These are phyloP conservation scores for Cercospora sp. DNA, from an alignment of 2,329 filamentous ascomycete species.

Conservation along the genomic window DNA sequence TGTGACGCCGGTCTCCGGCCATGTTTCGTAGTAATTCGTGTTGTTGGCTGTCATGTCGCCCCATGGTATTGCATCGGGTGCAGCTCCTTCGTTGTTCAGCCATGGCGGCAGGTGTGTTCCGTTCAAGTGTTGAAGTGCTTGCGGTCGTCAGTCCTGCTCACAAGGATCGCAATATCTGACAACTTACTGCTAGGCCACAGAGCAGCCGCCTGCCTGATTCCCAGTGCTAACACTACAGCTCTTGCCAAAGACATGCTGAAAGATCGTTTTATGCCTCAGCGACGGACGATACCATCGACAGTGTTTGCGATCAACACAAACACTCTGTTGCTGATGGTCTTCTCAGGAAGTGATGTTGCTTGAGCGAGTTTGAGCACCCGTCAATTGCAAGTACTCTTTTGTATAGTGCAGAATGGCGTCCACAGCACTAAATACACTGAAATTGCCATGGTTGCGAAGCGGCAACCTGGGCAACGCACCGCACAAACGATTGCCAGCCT, in stretches of 20 bases:
- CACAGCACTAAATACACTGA: neutral
- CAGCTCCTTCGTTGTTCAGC: constrained; percentile 1
- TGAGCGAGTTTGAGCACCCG: neutral
- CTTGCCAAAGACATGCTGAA: neutral
- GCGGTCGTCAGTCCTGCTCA: neutral
- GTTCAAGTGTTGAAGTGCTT: constrained; percentile 10
- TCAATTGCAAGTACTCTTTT: neutral
- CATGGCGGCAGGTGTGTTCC: constrained; percentile 7
- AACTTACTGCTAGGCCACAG: neutral
- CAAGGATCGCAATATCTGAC: neutral
- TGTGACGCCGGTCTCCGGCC: constrained; percentile 37
- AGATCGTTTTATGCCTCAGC: neutral
- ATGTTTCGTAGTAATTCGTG: constrained; percentile 37
- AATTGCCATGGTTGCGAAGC: constrained; percentile 1
- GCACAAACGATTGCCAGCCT: neutral
- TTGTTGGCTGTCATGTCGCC: constrained; percentile 33
- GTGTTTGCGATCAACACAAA: neutral
- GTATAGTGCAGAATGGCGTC: neutral
- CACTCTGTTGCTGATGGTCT: neutral
- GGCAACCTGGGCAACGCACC: neutral
- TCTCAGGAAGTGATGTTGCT: neutral
- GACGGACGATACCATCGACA: constrained; percentile 3
- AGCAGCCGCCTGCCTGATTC: neutral
- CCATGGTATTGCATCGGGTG: constrained; percentile 32
- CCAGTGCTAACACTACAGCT: neutral